Base-by-base conservation (phyloP, 108 stramenopile species). In the Cyclotella sp. region DNA sequence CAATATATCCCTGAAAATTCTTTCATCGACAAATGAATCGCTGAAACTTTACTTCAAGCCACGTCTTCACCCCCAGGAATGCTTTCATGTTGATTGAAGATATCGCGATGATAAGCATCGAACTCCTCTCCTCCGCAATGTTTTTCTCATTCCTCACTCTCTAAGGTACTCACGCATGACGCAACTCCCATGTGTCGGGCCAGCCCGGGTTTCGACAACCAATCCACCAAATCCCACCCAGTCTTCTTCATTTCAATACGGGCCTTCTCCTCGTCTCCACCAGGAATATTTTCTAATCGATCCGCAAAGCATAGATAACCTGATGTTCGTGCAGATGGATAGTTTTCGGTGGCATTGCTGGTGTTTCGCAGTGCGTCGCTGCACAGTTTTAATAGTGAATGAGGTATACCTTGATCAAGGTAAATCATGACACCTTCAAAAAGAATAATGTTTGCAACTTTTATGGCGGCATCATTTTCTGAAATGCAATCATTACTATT, bases 381-480 rank as follows among this genome's bases (percentile, higher is more conserved):
- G 55, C 87, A 85, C 18, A 83, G 10, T 42, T 71, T 16, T 41
- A 92, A 76, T 21, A 92, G 58, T 1, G 78, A 47, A 66, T 76
- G 79, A 0, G 90, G 92, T 40, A 88, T 52, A 24, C 86, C 90
- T 21, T 85, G 80, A 62, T 93, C 75, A 21, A 93, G 77, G 76
- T 89, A 93, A 47, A 93, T 93, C 84, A 93, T 84, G 43, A 93
- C 92, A 3, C 89, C 92, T 69, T 93, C 92, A 66, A 90, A 86
- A 11, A 93, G 22, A 63, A 91, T 75, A 66, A 93, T 82, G 15
- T 84, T 90, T 22, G 82, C 78, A 80, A 78, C 81, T 1, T 60
- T 18, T 7, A 34, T 44, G n/a, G 15, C 24, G 39, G 87, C 62
- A 18, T 40, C 28, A 26, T 63, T 49, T 58, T 79, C 34, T 3